A percentile compares a stretch with the other conserved stretches of the same genome.
These are phyloP conservation scores for Kwoniella dendrophila DNA, from an alignment of 768 basidiomycete genomes.

Conservation along the genomic window DNA sequence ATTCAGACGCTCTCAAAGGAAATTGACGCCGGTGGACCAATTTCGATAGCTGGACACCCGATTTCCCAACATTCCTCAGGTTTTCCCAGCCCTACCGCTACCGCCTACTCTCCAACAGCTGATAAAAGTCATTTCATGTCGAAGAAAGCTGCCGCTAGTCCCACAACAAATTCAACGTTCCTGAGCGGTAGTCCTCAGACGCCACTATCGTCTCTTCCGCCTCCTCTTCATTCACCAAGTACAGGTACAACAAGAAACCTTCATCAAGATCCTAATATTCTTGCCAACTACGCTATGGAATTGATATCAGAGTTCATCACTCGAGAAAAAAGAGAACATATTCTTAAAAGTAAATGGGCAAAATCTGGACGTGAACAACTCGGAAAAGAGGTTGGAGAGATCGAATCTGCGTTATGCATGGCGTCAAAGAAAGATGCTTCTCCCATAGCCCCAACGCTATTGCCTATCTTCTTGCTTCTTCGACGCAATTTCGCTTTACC, in stretches of 20 bases:
- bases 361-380: slow-evolving; percentile 51
- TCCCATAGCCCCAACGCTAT: slow-evolving; percentile 23
- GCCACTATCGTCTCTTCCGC: slow-evolving; percentile 24
- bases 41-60: slow-evolving; percentile 11
- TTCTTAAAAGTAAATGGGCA: slow-evolving; percentile 49
- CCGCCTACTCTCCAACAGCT: slow-evolving; percentile 17
- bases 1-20: slow-evolving; percentile 38
- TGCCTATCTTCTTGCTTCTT: slow-evolving; percentile 42
- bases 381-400: slow-evolving; percentile 51
- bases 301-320: slow-evolving; percentile 50
- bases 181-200: slow-evolving; percentile 23
- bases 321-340: slow-evolving; percentile 53
- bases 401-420: slow-evolving; percentile 45
- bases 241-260: neutral
- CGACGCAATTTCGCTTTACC: slow-evolving; percentile 42
- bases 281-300: slow-evolving; percentile 47
- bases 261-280: slow-evolving; percentile 23
- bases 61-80: neutral
- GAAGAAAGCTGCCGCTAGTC: slow-evolving; percentile 17
- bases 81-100: slow-evolving; percentile 3
- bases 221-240: slow-evolving; percentile 7
- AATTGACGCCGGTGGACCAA: slow-evolving; percentile 25
- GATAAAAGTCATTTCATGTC: slow-evolving; percentile 30
- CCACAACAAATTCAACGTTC: slow-evolving; percentile 1
- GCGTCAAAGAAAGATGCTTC: slow-evolving; percentile 24